Evolutionary conservation across 2,329 filamentous ascomycete genomes (phyloP).

Genomic region (Basipetospora chlamydospora): DNA sequence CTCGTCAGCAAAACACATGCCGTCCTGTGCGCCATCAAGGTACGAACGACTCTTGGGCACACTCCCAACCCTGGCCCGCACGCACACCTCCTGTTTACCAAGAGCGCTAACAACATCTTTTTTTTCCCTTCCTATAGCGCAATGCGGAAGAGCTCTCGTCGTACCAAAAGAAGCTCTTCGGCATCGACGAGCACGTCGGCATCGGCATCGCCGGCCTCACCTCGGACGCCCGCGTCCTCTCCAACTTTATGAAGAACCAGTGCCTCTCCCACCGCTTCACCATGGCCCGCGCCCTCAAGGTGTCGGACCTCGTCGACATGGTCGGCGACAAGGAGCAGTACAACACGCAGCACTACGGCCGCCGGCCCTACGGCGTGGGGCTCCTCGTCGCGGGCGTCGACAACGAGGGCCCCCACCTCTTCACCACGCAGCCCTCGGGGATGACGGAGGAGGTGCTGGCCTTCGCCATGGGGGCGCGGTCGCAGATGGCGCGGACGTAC

Average conservation of each 20-base stretch:
- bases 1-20: constrained; percentile 97
- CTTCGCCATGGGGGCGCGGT: constrained; percentile 88
- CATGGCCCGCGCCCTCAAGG: constrained; percentile 83
- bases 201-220: constrained; percentile 93
- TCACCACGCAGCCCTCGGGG: constrained; percentile 93
- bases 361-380: constrained; percentile 81
- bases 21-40: constrained; percentile 93
- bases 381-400: constrained; percentile 84
- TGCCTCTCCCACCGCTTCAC: constrained; percentile 90
- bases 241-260: constrained; percentile 99
- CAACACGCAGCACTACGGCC: constrained; percentile 93
- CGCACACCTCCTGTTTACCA: not conserved
- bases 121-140: constrained; percentile 42
- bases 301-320: constrained; percentile 76
- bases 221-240: constrained; percentile 94
- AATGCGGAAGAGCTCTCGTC: constrained; percentile 99
- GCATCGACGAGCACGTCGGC: constrained; percentile 88
- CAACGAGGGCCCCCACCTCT: constrained; percentile 85
- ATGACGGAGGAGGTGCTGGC: constrained; percentile 96
- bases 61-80: not conserved
- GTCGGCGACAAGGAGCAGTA: constrained; percentile 95
- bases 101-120: constrained; percentile 4
- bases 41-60: constrained; percentile 25
- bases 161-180: constrained; percentile 99
- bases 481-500: constrained; percentile 96